A percentile compares a stretch with the other conserved stretches of the same genome.
Conservation (phyloP, 228 moss, liverwort and hornwort genomes). For the Sphagnum fallax region DNA sequence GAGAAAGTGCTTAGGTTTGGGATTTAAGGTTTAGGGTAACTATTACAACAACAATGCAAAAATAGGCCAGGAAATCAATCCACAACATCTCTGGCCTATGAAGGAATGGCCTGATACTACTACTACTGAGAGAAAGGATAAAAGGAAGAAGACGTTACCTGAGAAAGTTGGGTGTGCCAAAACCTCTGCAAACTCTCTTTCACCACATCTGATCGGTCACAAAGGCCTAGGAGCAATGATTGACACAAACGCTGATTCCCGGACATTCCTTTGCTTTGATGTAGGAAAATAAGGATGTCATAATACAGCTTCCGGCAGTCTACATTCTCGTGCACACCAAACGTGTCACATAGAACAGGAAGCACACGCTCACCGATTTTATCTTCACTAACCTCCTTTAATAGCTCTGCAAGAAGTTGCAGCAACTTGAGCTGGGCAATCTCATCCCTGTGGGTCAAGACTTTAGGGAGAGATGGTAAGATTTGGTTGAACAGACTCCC, state of each 20-base stretch:
- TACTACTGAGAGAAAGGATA: not conserved
- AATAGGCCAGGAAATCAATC: too few relatives aligned
- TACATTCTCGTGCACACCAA: constrained; percentile 60
- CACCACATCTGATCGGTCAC: constrained; percentile 66
- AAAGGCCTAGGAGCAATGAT: constrained; percentile 71
- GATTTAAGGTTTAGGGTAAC: too few relatives aligned
- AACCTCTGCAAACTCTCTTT: constrained; percentile 62
- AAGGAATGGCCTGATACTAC: too few relatives aligned
- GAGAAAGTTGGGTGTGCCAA: constrained; percentile 62
- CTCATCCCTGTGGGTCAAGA: constrained; percentile 77
- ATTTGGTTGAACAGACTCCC: constrained; percentile 46
- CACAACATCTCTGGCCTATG: too few relatives aligned
- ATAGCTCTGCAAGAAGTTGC: constrained; percentile 59
- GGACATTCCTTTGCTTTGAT: constrained; percentile 31
- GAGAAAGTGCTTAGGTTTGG: not conserved
- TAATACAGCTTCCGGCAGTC: constrained; percentile 71
- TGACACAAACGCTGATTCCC: constrained; percentile 37
- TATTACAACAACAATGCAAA: too few relatives aligned
- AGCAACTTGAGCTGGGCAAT: constrained; percentile 66
- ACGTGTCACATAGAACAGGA: constrained; percentile 67
- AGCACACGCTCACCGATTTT: constrained; percentile 43
- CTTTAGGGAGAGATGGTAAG: constrained; percentile 44
- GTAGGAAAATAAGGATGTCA: constrained; percentile 54
- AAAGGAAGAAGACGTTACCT: constrained; percentile 15
- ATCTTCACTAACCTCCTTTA: constrained; percentile 45